Percentiles rank a stretch among this genome's conserved stretches.
These are phyloP conservation scores for Aegilops sharonensis DNA, from an alignment of 176 grass and related monocot species.

Conservation along the genomic window DNA sequence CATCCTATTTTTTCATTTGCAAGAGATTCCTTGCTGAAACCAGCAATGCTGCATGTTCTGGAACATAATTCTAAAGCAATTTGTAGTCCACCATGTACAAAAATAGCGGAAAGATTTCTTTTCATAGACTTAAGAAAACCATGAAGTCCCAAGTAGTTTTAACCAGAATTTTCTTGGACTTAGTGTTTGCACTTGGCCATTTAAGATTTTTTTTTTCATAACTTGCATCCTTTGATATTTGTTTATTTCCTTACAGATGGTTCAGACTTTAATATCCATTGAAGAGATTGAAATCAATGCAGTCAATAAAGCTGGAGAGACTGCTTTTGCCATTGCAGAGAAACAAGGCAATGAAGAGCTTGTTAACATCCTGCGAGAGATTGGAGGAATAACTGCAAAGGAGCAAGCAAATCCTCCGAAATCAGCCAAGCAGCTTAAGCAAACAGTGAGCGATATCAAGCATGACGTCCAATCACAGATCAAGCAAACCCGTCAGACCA, in stretches of 20 bases:
- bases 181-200: background rate
- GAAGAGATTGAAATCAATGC: conserved; percentile 78
- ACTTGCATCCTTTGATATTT: conserved; percentile 23
- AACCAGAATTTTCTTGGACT: background rate
- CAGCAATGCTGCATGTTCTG: background rate
- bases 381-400: conserved; percentile 58
- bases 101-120: background rate
- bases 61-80: background rate
- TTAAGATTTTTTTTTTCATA: background rate
- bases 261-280: conserved; percentile 67
- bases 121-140: background rate
- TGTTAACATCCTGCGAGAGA: conserved; percentile 52
- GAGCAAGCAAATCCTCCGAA: conserved; percentile 71
- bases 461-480: conserved; percentile 87
- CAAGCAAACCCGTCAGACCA: conserved; percentile 84
- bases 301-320: conserved; percentile 86
- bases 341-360: conserved; percentile 75
- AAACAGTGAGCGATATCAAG: conserved; percentile 94
- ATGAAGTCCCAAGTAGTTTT: background rate
- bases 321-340: conserved; percentile 78
- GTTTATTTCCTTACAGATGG: conserved; percentile 52
- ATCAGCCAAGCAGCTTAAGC: conserved; percentile 87
- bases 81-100: background rate
- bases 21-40: conserved; percentile 13
- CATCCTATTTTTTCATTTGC: conserved; percentile 8